These are phyloP conservation scores for Sclerospora graminicola DNA, from an alignment of 352 stramenopile genomes.

Conservation along the genomic window DNA sequence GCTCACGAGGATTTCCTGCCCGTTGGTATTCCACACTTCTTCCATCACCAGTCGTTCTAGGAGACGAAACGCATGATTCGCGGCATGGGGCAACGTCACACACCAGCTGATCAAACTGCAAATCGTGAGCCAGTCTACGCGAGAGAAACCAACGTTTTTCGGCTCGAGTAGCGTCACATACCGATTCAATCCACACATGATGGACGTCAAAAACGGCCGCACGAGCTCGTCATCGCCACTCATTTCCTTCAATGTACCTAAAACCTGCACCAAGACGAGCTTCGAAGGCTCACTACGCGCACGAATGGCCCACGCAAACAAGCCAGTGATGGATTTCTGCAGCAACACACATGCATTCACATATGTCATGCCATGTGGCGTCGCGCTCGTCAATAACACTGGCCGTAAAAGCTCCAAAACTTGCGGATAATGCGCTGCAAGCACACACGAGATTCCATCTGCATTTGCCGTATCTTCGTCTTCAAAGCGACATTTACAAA, in stretches of 20 bases:
- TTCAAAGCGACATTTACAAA: conserved; percentile 25
- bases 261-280: conserved; percentile 27
- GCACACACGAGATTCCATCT: conserved; percentile 31
- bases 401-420: conserved; percentile 33
- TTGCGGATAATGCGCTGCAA: conserved; percentile 44
- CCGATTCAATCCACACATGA: conserved; percentile 39
- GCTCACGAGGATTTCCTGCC: conserved; percentile 42
- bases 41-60: conserved; percentile 48
- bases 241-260: conserved; percentile 47
- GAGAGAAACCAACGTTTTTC: conserved; percentile 25
- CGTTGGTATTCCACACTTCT: conserved; percentile 42
- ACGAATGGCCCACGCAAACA: conserved; percentile 39
- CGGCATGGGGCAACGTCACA: conserved; percentile 27
- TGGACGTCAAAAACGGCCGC: conserved; percentile 46
- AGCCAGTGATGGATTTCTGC: conserved; percentile 48
- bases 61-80: conserved; percentile 44
- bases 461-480: conserved; percentile 22
- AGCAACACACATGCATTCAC: conserved; percentile 53
- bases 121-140: conserved; percentile 49
- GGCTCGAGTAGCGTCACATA: conserved; percentile 24
- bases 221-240: conserved; percentile 51
- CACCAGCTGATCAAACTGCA: conserved; percentile 56
- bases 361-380: conserved; percentile 38
- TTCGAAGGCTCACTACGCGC: conserved; percentile 25
- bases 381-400: conserved; percentile 27